Percentiles rank a stretch among this genome's conserved stretches.
Evolutionary conservation across 176 grass and related monocot species (phyloP).

Genomic region (Carex parvula): DNA sequence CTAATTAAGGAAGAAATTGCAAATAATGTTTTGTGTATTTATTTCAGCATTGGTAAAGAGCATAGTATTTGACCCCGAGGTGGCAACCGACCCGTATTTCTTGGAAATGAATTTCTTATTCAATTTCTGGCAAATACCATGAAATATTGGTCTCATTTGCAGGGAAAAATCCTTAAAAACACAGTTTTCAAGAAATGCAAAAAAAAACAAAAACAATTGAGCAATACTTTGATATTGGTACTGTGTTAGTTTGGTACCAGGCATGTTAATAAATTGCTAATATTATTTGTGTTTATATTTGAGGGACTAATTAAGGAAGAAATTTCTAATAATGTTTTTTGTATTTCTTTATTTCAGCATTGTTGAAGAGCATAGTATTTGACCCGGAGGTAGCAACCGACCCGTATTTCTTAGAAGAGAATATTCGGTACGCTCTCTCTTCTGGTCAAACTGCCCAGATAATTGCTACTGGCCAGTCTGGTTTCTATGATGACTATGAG

Average conservation of each 20-base stretch:
- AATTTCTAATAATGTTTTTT: conserved; percentile 9
- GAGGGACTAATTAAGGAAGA: conserved; percentile 6
- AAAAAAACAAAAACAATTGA: too few species aligned
- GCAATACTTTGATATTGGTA: too few species aligned
- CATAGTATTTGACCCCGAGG: conserved; percentile 45
- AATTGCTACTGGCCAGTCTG: conserved; percentile 41
- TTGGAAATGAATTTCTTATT: conserved; percentile 30
- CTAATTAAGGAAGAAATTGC: not conserved
- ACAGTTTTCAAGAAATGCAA: too few species aligned
- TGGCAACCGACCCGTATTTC: conserved; percentile 57
- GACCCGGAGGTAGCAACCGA: conserved; percentile 53
- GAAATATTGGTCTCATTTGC: too few species aligned
- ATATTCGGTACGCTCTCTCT: conserved; percentile 52
- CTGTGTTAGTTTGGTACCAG: too few species aligned
- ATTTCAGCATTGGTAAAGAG: conserved; percentile 68
- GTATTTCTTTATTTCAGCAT: conserved; percentile 36
- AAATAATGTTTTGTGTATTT: conserved; percentile 16
- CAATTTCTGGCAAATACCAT: too few species aligned
- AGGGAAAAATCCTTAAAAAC: too few species aligned
- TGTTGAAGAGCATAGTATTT: conserved; percentile 59
- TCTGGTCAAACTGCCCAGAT: conserved; percentile 72
- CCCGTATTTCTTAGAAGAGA: conserved; percentile 55
- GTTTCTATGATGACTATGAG: conserved; percentile 45
- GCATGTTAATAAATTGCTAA: too few species aligned
- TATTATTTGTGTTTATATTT: too few species aligned